Base-by-base conservation (phyloP, 169 alveolate species). In the Plasmodium billcollinsi region DNA sequence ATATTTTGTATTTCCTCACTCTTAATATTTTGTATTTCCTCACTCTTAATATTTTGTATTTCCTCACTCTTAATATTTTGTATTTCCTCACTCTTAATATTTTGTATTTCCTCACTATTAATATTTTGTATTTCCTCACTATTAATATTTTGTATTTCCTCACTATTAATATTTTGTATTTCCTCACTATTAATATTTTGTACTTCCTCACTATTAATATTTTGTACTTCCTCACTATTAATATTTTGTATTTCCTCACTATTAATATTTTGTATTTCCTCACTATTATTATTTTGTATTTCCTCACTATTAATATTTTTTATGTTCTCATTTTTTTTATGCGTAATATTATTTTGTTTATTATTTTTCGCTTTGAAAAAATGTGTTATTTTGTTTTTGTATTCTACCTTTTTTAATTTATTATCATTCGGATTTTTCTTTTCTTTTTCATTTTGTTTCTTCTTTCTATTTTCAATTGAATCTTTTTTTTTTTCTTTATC, bases 361-460 rank as follows among this genome's bases (percentile, higher is more conserved):
- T 58, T 18, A 65, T 59, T 45, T 56, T 76, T 76, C 29, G 66
- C 20, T 65, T 65, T 76, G 43, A 76, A 76, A 18, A 76, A 76
- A 24, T 76, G 50, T 54, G 89, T 76, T 63, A 76, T 76, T 76
- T 76, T 76, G 15, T 59, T 76, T 47, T 61, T 63, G 66, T 39
- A 49, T 33, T 50, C 74, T 74, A 43, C 39, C 12, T 43, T 66
- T 59, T 74, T 74, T 62, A 43, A 15, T 74, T 47, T 70, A 20
- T 33, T 33, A 33, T 33, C 43, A 33, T 33, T 33, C 43, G 43
- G 43, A 33, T 33, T 33, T 33, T 33, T 74, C 62, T 43, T 54
- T 52, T 61, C 18, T 52, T 52, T 52, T 5, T 52, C 61, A 1
- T 52, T 52, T 12, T 1, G 61, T 15, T 43, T 66, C 43, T 74